Evolutionary conservation across 108 stramenopile genomes (phyloP).

Genomic region (Bacterosira constricta): DNA sequence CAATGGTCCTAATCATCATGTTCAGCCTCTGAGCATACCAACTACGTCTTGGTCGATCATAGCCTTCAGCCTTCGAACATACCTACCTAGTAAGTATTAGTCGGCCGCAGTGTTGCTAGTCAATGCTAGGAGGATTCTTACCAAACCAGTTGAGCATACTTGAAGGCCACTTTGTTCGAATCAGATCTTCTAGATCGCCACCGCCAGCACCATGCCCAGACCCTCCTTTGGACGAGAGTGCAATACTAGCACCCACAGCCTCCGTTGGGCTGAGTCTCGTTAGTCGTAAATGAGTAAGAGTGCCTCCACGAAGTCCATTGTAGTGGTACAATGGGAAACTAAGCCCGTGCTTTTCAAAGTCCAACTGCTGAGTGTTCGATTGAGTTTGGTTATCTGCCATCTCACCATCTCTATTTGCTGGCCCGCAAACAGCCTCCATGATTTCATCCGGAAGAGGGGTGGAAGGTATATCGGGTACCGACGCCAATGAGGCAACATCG

Average conservation of each 20-base stretch:
- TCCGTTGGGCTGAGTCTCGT: constrained; percentile 68
- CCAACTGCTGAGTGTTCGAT: background rate
- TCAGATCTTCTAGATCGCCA: constrained; percentile 63
- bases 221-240: constrained; percentile 41
- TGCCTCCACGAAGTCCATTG: constrained; percentile 80
- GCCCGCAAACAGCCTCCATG: background rate
- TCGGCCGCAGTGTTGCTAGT: constrained; percentile 42
- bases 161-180: constrained; percentile 76
- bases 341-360: constrained; percentile 48
- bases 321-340: constrained; percentile 71
- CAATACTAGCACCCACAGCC: constrained; percentile 79
- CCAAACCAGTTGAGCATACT: constrained; percentile 72
- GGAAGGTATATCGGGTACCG: background rate
- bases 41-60: too few species aligned
- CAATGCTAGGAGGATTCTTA: constrained; percentile 56
- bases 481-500: constrained; percentile 10
- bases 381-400: background rate
- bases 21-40: too few species aligned
- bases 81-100: too few species aligned
- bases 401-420: constrained; percentile 5
- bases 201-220: background rate
- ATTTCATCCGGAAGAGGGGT: background rate
- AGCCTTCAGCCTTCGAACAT: too few species aligned
- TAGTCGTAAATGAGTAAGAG: constrained; percentile 62
- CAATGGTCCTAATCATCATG: too few species aligned